Evolutionary conservation across 176 grass and related monocot species (phyloP).

Genomic region (Metroxylon sagu): DNA sequence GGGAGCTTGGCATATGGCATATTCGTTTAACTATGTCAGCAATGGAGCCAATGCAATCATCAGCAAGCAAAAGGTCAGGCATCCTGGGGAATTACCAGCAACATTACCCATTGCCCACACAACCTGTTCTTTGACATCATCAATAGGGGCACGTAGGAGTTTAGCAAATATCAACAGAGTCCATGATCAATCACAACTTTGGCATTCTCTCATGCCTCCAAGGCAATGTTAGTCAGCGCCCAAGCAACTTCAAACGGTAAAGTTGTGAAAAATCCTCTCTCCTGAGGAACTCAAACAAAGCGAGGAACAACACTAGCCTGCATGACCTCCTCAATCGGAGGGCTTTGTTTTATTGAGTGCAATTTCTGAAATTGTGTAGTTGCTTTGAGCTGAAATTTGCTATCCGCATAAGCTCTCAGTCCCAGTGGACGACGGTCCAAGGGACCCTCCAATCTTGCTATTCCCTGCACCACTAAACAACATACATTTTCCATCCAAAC

Average conservation of each 20-base stretch:
- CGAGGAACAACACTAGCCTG: conserved; percentile 84
- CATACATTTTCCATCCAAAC: too few species aligned
- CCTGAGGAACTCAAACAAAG: conserved; percentile 84
- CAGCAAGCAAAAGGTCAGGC: conserved; percentile 76
- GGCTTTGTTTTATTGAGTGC: conserved; percentile 38
- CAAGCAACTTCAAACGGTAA: conserved; percentile 88
- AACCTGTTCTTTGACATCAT: conserved; percentile 92
- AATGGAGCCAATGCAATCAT: conserved; percentile 69
- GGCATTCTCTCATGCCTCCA: conserved; percentile 83
- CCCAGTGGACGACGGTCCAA: too few species aligned
- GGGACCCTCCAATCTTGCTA: too few species aligned
- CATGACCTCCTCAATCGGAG: conserved; percentile 93
- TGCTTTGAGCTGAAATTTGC: too few species aligned
- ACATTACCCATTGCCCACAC: conserved; percentile 96
- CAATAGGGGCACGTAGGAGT: conserved; percentile 69
- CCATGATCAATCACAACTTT: conserved; percentile 96
- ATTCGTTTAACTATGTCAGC: conserved; percentile 80
- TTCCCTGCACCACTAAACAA: too few species aligned
- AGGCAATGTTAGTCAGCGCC: conserved; percentile 98
- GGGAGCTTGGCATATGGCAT: conserved; percentile 87
- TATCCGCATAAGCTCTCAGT: too few species aligned
- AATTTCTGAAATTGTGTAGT: too few species aligned
- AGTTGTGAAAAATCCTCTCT: conserved; percentile 93
- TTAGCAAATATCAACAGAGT: conserved; percentile 89
- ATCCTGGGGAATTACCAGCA: conserved; percentile 91